Evolutionary conservation across 768 basidiomycete species (phyloP).

Genomic region (Suillus alpinus): DNA sequence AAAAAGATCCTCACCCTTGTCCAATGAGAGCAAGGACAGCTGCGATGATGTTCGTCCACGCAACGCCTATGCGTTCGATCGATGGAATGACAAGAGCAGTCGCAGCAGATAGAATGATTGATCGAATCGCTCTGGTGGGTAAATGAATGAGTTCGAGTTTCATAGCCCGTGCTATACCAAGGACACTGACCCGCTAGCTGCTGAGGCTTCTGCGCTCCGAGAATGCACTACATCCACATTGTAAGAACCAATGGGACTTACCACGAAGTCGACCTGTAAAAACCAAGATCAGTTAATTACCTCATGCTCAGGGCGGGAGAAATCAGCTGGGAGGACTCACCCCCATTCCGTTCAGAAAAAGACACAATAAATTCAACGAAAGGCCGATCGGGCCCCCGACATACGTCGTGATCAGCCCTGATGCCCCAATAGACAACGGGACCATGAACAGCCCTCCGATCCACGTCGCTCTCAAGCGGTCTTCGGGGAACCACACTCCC

Average conservation of each 20-base stretch:
- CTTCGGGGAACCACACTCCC: slow-evolving; percentile 61
- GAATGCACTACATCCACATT: not conserved
- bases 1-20: slow-evolving; percentile 39
- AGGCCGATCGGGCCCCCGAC: slow-evolving; percentile 47
- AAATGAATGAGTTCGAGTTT: not conserved
- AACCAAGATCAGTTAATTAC: not conserved
- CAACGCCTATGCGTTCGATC: slow-evolving; percentile 47
- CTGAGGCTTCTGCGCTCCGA: slow-evolving; percentile 26
- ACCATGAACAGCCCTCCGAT: slow-evolving; percentile 41
- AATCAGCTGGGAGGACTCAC: slow-evolving; percentile 30
- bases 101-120: slow-evolving; percentile 40
- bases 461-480: slow-evolving; percentile 50
- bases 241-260: not conserved
- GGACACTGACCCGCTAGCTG: slow-evolving; percentile 44
- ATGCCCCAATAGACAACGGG: slow-evolving; percentile 46
- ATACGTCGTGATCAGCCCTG: slow-evolving; percentile 46
- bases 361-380: slow-evolving; percentile 43
- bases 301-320: not conserved
- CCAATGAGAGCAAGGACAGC: slow-evolving; percentile 46
- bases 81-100: slow-evolving; percentile 49
- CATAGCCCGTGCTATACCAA: not conserved
- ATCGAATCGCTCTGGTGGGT: slow-evolving; percentile 42
- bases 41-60: slow-evolving; percentile 40
- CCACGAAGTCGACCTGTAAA: not conserved
- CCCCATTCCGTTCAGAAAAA: slow-evolving; percentile 61